Evolutionary conservation across 2,329 filamentous ascomycete species (phyloP).

Genomic region (Chaetomiaceae sp.): DNA sequence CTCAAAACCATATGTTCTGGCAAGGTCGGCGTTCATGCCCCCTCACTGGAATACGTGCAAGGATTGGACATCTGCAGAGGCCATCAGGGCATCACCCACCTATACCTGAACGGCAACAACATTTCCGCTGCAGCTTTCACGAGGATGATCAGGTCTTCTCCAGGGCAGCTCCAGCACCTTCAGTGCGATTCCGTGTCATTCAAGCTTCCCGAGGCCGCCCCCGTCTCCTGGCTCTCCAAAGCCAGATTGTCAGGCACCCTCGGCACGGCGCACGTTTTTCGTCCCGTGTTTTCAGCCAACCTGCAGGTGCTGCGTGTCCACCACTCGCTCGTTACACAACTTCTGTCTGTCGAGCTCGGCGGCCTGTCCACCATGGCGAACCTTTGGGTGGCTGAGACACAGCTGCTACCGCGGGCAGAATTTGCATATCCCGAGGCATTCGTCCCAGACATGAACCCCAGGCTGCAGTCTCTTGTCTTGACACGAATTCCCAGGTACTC

Average conservation of each 20-base stretch:
- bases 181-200: slow-evolving; percentile 45
- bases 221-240: slow-evolving; percentile 29
- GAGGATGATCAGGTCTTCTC: slow-evolving; percentile 39
- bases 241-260: slow-evolving; percentile 41
- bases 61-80: slow-evolving; percentile 27
- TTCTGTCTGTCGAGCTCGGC: slow-evolving; percentile 42
- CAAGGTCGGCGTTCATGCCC: slow-evolving; percentile 14
- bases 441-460: slow-evolving; percentile 53
- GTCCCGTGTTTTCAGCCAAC: slow-evolving; percentile 51
- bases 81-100: slow-evolving; percentile 46
- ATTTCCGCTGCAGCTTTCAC: slow-evolving; percentile 43
- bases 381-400: slow-evolving; percentile 43
- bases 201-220: slow-evolving; percentile 8
- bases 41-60: slow-evolving; percentile 16
- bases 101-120: slow-evolving; percentile 49
- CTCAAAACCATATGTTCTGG: slow-evolving; percentile 32
- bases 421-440: slow-evolving; percentile 46
- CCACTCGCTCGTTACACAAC: slow-evolving; percentile 56
- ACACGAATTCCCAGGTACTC: slow-evolving; percentile 53
- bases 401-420: slow-evolving; percentile 40
- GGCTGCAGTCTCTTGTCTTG: slow-evolving; percentile 49
- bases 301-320: slow-evolving; percentile 52
- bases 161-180: slow-evolving; percentile 49
- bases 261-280: slow-evolving; percentile 44
- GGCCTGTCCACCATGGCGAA: slow-evolving; percentile 36